Evolutionary conservation across 306 rosid species (phyloP), one percentile per base, ranked within the genome.

Genomic region (Vigna hirtella): DNA sequence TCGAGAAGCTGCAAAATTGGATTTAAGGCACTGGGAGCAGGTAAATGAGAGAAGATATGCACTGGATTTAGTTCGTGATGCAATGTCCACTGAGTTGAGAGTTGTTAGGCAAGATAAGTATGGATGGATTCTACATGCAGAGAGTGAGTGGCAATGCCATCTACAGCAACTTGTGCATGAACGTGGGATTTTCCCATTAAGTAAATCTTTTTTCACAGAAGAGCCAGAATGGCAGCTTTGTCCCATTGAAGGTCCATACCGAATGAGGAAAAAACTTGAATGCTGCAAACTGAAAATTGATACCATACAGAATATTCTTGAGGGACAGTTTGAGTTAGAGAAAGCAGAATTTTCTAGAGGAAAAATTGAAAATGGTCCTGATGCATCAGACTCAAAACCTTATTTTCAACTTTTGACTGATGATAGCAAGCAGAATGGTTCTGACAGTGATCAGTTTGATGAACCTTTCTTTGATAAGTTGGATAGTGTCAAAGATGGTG

Each of bases 91-190:
- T 6, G 99, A 90, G 87, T 85, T 96, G 84, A 93, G 98, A 88
- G 97, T 96, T 83, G 97, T 96, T 64, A 92, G 99, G 85, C 99
- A 96, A 77, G 98, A 96, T 83, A 96, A 96, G 85, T 96, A 96
- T 80, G 99, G 99, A 43, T 96, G 99, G 99, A 90, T 96, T 91
- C 91, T 96, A 66, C 99, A 96, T 86, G 99, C 99, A 61, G 99
- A 96, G 91, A 96, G 99, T 59, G 97, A 90, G 88, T 96, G 99
- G 99, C 93, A 91, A 82, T 87, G 90, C 77, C 97, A 90, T 91
- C 94, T 96, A 26, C 97, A 96, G 79, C 91, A 96, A 79, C 99
- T 96, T 84, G 92, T 96, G 64, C 99, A 93, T 81, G 98, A 96
- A 81, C 91, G 99, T 1, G 97, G 99, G 72, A 93, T 96, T 79